Percentiles rank a stretch among this genome's conserved stretches.
These are phyloP conservation scores for Gossypium anomalum DNA, from an alignment of 345 rosid species.

Conservation along the genomic window DNA sequence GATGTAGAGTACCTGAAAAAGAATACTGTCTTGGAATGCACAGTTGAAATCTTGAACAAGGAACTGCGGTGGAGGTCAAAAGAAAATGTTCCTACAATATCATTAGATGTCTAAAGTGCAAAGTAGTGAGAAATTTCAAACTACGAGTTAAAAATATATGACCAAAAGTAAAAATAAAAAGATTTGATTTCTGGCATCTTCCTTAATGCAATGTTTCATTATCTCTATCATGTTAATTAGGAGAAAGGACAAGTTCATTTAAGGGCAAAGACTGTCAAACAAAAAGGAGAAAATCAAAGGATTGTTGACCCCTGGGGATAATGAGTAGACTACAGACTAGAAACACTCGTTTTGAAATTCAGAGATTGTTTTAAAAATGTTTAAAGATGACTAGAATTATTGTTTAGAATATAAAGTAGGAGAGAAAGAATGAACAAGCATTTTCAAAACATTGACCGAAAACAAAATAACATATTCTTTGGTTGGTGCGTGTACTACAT, in stretches of 20 bases:
- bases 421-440: not conserved
- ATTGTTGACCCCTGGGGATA: not conserved
- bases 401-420: not conserved
- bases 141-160: not conserved
- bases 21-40: constrained; percentile 93
- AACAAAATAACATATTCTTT: not conserved
- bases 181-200: not conserved
- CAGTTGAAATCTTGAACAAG: constrained; percentile 94
- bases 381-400: not conserved
- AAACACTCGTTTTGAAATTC: not conserved
- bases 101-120: not conserved
- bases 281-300: not conserved
- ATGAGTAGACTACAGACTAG: not conserved
- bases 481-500: not conserved
- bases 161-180: not conserved
- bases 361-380: not conserved
- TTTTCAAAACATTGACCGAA: not conserved
- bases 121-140: not conserved
- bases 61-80: constrained; percentile 36
- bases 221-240: not conserved
- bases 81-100: constrained; percentile 1
- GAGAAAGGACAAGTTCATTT: not conserved
- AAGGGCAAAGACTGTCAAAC: not conserved
- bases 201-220: not conserved
- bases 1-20: constrained; percentile 62